These are phyloP conservation scores for Gamarada debralockiae DNA, from an alignment of 495 filamentous ascomycete genomes.

Conservation along the genomic window DNA sequence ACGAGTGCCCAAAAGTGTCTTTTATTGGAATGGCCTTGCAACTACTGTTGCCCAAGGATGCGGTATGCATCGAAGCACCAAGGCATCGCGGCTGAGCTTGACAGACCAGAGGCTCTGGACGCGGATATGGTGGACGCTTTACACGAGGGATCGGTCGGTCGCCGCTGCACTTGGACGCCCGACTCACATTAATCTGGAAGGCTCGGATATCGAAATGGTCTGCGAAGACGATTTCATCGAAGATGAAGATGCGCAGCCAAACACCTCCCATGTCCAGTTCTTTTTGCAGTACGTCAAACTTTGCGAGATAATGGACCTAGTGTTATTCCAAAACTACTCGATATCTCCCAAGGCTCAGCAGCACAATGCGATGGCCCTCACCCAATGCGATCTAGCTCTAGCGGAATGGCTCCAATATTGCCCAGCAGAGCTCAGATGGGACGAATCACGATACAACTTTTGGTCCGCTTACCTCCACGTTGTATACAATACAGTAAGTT, in stretches of 20 bases:
- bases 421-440: constrained; percentile 4
- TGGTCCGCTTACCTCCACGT: constrained; percentile 3
- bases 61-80: constrained; percentile 9
- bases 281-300: constrained; percentile 12
- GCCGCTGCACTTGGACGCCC: constrained; percentile 7
- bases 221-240: constrained; percentile 10
- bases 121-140: constrained; percentile 15
- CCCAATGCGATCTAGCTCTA: background rate
- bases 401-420: constrained; percentile 3
- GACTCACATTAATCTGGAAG: background rate
- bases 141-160: constrained; percentile 5
- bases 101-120: constrained; percentile 9
- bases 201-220: constrained; percentile 11
- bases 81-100: background rate
- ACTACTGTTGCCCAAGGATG: constrained; percentile 7
- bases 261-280: constrained; percentile 1
- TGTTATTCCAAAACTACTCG: constrained; percentile 3
- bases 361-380: background rate
- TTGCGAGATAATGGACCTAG: constrained; percentile 5
- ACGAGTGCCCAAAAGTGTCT: constrained; percentile 4
- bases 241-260: background rate
- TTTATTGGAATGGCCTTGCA: constrained; percentile 14
- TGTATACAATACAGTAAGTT: constrained; percentile 7
- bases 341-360: background rate
- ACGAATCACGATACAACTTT: background rate